Conservation (phyloP, 139 green algal species). For the Limnomonas spitsbergensis region DNA sequence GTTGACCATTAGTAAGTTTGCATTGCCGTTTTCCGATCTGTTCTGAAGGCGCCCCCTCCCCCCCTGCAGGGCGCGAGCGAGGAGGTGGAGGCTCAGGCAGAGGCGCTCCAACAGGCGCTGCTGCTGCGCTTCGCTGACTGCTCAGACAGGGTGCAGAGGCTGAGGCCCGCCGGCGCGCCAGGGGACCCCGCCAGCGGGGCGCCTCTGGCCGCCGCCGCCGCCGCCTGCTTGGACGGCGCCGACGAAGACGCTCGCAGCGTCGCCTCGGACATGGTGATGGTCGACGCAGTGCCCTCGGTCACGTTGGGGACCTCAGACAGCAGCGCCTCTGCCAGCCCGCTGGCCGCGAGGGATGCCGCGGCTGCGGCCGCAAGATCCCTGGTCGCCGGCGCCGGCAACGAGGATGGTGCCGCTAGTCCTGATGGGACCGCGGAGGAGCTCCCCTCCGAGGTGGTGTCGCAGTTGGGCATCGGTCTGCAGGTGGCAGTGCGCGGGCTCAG, state of each 20-base stretch:
- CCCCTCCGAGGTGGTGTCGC: not conserved
- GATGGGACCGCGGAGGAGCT: not conserved
- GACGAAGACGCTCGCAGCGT: not conserved
- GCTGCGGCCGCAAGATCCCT: not conserved
- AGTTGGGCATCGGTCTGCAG: conserved; percentile 45
- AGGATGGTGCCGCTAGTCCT: not conserved
- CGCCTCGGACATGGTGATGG: conserved; percentile 17
- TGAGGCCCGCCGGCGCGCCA: not conserved
- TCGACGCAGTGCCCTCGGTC: not conserved
- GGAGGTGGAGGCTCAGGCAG: not conserved
- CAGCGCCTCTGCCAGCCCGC: not conserved
- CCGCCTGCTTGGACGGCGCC: not conserved
- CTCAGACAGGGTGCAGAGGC: not conserved
- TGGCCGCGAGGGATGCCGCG: not conserved
- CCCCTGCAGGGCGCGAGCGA: not conserved
- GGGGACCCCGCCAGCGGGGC: not conserved
- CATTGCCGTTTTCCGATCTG: too few relatives aligned
- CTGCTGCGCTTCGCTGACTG: not conserved
- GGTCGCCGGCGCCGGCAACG: not conserved
- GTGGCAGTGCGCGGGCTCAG: conserved; percentile 37
- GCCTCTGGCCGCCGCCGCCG: too few relatives aligned
- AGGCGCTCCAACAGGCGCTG: not conserved
- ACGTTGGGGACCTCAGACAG: not conserved
- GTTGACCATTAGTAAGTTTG: too few relatives aligned
- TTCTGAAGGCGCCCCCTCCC: too few relatives aligned